These are phyloP conservation scores for Boletellus deceptivus DNA, from an alignment of 1,284 basidiomycete species.

Conservation along the genomic window DNA sequence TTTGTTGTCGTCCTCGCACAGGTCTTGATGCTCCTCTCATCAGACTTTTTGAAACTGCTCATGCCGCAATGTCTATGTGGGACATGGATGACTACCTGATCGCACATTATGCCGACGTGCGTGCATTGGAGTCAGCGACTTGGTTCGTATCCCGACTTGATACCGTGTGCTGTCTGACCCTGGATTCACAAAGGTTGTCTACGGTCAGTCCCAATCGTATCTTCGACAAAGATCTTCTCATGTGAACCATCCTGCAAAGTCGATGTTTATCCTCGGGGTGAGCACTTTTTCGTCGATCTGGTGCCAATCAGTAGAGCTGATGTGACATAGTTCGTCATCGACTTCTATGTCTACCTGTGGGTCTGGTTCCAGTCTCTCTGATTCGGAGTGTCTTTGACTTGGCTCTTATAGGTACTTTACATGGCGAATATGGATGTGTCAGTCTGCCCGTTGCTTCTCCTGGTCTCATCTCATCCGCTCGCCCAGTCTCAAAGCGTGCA, in stretches of 20 bases:
- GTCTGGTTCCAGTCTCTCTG: neutral
- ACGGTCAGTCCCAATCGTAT: constrained; percentile 13
- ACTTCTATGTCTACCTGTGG: constrained; percentile 31
- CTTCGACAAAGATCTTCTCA: neutral
- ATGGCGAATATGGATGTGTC: constrained; percentile 33
- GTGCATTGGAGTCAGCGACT: constrained; percentile 9
- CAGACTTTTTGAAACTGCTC: constrained; percentile 25
- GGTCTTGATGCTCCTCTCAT: neutral
- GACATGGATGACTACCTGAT: constrained; percentile 27
- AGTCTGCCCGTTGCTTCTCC: constrained; percentile 2
- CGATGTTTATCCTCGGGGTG: constrained; percentile 25
- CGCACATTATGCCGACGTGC: constrained; percentile 12
- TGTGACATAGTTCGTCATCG: constrained; percentile 23
- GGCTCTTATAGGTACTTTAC: constrained; percentile 27
- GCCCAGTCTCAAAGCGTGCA: constrained; percentile 17
- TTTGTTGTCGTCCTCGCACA: neutral
- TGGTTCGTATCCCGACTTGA: constrained; percentile 17
- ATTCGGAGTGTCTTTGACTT: neutral
- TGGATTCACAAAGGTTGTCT: constrained; percentile 13
- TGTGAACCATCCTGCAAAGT: constrained; percentile 6
- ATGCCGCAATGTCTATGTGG: constrained; percentile 24
- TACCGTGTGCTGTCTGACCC: neutral
- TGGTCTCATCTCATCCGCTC: neutral
- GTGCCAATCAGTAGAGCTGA: constrained; percentile 4
- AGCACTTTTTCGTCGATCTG: neutral